These are phyloP conservation scores for Penicillium diatomitis DNA, from an alignment of 495 filamentous ascomycete species.

Conservation along the genomic window DNA sequence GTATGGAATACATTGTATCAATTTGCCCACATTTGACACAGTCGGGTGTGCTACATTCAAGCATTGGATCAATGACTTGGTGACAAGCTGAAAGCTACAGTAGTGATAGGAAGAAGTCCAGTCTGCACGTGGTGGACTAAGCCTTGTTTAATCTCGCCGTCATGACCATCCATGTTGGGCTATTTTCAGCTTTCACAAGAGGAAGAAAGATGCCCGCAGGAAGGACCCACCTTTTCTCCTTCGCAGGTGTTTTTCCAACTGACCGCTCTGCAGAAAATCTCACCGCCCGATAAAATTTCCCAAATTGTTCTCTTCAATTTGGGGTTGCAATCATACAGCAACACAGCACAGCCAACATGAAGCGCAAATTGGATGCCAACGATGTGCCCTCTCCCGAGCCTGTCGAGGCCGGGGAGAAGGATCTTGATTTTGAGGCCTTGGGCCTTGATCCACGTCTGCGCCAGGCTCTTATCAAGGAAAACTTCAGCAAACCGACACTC, in stretches of 20 bases:
- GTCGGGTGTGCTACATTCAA: no score
- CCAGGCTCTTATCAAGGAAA: slow-evolving; percentile 75
- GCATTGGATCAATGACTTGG: no score
- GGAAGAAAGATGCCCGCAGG: slow-evolving; percentile 3
- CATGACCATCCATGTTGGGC: background rate
- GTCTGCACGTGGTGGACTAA: no score
- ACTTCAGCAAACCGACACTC: slow-evolving; percentile 72
- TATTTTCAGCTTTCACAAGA: background rate
- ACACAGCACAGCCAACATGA: slow-evolving; percentile 36
- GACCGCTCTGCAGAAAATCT: slow-evolving; percentile 22
- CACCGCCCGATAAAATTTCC: slow-evolving; percentile 38
- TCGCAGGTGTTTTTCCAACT: background rate
- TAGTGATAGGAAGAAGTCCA: no score
- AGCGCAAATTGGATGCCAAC: slow-evolving; percentile 54
- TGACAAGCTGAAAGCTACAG: no score
- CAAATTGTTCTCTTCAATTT: slow-evolving; percentile 19
- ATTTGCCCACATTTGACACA: no score
- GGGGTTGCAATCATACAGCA: slow-evolving; percentile 3
- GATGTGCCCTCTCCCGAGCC: slow-evolving; percentile 43
- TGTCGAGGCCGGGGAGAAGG: slow-evolving; percentile 16
- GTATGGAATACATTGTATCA: no score
- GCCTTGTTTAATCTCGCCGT: no score
- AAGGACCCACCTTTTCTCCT: background rate
- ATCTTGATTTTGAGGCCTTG: slow-evolving; percentile 40
- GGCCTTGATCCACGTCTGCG: slow-evolving; percentile 77